Base-by-base conservation (phyloP, 2,329 filamentous ascomycete genomes). In the Trichoderma sp. region DNA sequence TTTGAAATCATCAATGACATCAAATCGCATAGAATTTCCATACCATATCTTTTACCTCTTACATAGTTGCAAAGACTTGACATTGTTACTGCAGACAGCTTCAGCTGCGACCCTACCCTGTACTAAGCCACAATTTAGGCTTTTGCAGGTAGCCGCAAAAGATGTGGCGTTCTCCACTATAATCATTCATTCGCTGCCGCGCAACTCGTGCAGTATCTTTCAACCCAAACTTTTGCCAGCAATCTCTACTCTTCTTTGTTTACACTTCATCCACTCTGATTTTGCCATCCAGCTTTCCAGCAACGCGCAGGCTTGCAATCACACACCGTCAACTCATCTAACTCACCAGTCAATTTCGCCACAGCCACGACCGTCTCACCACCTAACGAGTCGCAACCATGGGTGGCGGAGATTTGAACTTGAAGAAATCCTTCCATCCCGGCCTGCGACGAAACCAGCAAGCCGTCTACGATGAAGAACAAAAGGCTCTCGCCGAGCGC, bases 341-440 rank as follows among this genome's bases (percentile, higher is more conserved):
- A 52, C 14, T 31, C 14, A n/a, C 37, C 31, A 13, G 24, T 5
- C 4, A n/a, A 43, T 24, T 21, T 35, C 55, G 14, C 35, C 6
- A 13, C 5, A 0, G 6, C 8, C 31, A n/a, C 29, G 11, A 6
- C 29, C 14, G 19, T 29, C 14, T 29, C 14, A 24, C 21, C 19
- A 21, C 2, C n/a, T 43, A 49, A 43, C 10, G 8, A 56, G 47
- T 40, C 77, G 79, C 75, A 83, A 91, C 82, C 73, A 97, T 96
- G 92, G 94, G 94, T 78, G 93, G 94, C 79, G 94, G 94, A 78
- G 94, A 98, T 86, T 88, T 99, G 77, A 97, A 98, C 78, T 83
- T 97, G 75, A 97, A 97, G 83, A 93, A 94, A 82, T 92, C 92
- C 85, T 99, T 95, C 89, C 95, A 99, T 82, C 95, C 96, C 71